Percentiles rank a stretch among this genome's conserved stretches.
phyloP scores from a whole-genome alignment of 257 asterid species.

The Salvia splendens region DNA sequence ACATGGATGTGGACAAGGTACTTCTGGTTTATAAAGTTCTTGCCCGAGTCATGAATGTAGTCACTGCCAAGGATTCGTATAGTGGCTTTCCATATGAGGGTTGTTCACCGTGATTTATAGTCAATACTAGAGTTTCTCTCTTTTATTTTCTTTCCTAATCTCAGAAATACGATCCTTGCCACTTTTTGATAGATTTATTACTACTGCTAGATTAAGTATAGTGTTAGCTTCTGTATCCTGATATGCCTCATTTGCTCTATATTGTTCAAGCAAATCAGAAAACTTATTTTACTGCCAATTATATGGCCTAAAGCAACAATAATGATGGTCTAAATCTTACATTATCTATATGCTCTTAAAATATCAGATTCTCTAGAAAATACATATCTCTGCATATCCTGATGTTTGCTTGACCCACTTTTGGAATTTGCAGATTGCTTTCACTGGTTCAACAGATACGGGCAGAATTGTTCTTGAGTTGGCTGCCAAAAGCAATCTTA shows the following conservation, averaged over 20 bases:
- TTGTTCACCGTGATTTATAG: conserved; percentile 4
- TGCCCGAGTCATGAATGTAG: conserved; percentile 11
- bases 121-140: neutral
- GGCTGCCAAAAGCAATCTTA: conserved; percentile 91
- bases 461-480: conserved; percentile 71
- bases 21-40: conserved; percentile 19
- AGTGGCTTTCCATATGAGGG: neutral
- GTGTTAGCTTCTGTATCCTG: neutral
- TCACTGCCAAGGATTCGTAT: conserved; percentile 3
- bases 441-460: conserved; percentile 93
- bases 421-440: conserved; percentile 67
- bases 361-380: neutral
- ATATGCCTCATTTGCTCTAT: conserved; percentile 11
- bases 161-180: neutral
- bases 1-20: conserved; percentile 99
- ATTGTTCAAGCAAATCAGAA: neutral
- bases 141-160: too few species aligned
- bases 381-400: conserved; percentile 1
- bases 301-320: neutral
- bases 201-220: neutral
- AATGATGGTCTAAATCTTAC: neutral
- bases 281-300: conserved; percentile 15
- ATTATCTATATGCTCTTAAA: neutral
- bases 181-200: neutral
- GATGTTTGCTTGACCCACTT: conserved; percentile 12